Percentiles rank a stretch among this genome's conserved stretches.
Evolutionary conservation across 352 stramenopile genomes (phyloP).

Genomic region (Aphanomyces astaci): DNA sequence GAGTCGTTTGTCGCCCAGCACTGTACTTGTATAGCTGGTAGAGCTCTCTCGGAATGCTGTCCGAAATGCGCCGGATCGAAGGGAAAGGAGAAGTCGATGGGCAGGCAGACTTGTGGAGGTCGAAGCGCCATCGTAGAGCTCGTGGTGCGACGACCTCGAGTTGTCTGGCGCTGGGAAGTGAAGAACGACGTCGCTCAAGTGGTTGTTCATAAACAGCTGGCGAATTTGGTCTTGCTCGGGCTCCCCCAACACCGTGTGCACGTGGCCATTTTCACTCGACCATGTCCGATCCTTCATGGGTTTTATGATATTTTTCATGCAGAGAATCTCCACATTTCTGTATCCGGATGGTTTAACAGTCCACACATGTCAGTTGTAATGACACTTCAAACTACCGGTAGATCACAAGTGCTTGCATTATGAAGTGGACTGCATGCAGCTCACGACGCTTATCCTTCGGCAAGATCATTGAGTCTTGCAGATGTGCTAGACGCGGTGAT

Average conservation of each 20-base stretch:
- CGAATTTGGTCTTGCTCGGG: conserved; percentile 19
- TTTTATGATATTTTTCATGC: no score
- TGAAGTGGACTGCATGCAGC: no score
- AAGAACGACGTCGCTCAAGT: conserved; percentile 75
- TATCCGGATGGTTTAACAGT: no score
- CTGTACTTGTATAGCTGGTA: conserved; percentile 40
- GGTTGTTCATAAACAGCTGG: conserved; percentile 51
- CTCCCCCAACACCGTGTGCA: not conserved
- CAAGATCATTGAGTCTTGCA: no score
- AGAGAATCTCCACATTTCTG: not conserved
- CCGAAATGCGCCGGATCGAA: conserved; percentile 68
- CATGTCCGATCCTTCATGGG: not conserved
- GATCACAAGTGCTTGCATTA: no score
- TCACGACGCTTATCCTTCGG: no score
- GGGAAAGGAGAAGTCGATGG: conserved; percentile 60
- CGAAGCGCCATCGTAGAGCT: not conserved
- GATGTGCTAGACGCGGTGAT: no score
- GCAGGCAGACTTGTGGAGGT: conserved; percentile 54
- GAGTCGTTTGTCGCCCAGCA: conserved; percentile 48
- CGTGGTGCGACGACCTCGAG: not conserved
- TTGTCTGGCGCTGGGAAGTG: conserved; percentile 43
- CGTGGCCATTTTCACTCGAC: not conserved
- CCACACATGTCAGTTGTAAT: no score
- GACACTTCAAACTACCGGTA: no score
- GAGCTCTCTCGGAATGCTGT: conserved; percentile 42